phyloP scores from a whole-genome alignment of 139 green algal genomes.

The Yamagishiella unicocca region DNA sequence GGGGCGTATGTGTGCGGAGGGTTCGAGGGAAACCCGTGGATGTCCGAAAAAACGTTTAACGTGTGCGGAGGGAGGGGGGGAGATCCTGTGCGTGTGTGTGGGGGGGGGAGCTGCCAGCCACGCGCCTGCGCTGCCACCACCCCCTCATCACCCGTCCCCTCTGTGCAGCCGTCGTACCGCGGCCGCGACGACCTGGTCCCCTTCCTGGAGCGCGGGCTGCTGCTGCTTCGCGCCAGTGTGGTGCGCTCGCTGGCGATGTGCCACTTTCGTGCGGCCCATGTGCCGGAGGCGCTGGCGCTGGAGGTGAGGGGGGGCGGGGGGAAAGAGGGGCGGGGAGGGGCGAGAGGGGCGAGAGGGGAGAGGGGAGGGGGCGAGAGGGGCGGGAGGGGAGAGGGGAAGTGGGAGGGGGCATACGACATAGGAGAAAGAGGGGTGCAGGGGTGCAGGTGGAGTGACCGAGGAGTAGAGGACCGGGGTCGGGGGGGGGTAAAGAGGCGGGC shows the following conservation, averaged over 20 bases:
- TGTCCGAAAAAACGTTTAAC: too few species aligned
- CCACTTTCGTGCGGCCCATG: not conserved
- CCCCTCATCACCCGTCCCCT: not conserved
- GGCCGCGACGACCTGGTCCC: conserved; percentile 3
- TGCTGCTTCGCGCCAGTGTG: not conserved
- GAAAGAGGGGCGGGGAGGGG: not conserved
- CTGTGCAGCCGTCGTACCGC: conserved; percentile 16
- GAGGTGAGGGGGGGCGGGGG: not conserved
- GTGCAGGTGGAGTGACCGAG: too few species aligned
- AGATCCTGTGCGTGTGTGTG: too few species aligned
- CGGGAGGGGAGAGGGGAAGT: not conserved
- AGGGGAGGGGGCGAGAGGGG: not conserved
- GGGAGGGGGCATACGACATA: not conserved
- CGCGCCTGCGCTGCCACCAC: not conserved
- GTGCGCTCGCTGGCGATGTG: too few species aligned
- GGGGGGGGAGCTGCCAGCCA: not conserved
- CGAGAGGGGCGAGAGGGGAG: not conserved
- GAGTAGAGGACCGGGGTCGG: too few species aligned
- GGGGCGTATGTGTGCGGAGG: too few species aligned
- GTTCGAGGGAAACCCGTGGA: too few species aligned
- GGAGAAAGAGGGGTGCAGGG: not conserved
- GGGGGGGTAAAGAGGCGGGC: too few species aligned
- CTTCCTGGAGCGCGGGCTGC: conserved; percentile 17
- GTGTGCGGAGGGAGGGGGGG: too few species aligned
- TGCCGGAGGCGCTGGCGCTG: not conserved